Conservation (phyloP, 2,329 filamentous ascomycete species). For the Dothidotthia symphoricarpi region DNA sequence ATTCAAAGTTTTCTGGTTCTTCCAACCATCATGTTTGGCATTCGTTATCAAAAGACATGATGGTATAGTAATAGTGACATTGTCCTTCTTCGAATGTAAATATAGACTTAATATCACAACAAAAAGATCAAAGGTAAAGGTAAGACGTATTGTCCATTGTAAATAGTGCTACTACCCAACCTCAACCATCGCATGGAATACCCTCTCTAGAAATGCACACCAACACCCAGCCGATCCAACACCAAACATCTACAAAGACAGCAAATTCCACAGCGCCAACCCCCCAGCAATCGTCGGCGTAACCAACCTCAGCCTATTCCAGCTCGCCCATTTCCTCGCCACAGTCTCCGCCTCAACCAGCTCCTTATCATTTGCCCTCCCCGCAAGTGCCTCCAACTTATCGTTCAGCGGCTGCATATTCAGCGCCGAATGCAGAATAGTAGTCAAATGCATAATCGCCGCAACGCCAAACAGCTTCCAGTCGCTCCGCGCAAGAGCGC, state of each 20-base stretch:
- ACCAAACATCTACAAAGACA: conserved; percentile 13
- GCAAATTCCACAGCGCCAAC: conserved; percentile 35
- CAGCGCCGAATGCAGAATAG: conserved; percentile 50
- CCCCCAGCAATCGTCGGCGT: conserved; percentile 36
- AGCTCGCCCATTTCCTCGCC: conserved; percentile 38
- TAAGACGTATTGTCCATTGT: too few species aligned
- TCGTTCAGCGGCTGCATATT: conserved; percentile 55
- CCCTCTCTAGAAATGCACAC: too few species aligned
- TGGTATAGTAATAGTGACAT: too few species aligned
- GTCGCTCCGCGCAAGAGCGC: conserved; percentile 39
- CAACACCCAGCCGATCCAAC: too few species aligned
- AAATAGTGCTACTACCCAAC: too few species aligned
- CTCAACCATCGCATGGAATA: too few species aligned
- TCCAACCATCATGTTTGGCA: too few species aligned
- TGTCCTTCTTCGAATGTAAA: too few species aligned
- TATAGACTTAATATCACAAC: too few species aligned
- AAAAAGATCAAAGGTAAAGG: too few species aligned
- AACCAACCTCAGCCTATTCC: conserved; percentile 39
- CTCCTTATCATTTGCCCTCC: conserved; percentile 32
- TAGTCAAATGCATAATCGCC: conserved; percentile 48
- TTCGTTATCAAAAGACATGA: too few species aligned
- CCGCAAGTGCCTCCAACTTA: conserved; percentile 46
- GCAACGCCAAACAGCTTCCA: conserved; percentile 48
- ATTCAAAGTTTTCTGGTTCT: too few species aligned
- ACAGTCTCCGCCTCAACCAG: conserved; percentile 32